A percentile compares a stretch with the other conserved stretches of the same genome.
Evolutionary conservation across 768 basidiomycete species (phyloP).

Genomic region (Strobilomyces dryophilus): DNA sequence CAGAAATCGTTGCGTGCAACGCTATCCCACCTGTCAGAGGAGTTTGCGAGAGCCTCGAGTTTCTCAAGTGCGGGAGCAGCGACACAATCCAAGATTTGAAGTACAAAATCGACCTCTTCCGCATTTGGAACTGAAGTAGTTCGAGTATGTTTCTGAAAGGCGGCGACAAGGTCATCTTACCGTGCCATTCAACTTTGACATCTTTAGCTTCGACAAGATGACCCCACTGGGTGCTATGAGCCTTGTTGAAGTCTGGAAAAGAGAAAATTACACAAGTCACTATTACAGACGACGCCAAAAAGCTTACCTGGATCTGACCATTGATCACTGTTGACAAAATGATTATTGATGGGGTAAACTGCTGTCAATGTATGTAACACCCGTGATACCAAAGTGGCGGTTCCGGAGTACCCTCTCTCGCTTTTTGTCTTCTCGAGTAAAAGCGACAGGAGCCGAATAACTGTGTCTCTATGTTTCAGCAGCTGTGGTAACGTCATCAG

Average conservation of each 20-base stretch:
- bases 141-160: constrained; percentile 11
- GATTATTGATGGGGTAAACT: constrained; percentile 71
- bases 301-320: constrained; percentile 72
- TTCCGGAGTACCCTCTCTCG: constrained; percentile 83
- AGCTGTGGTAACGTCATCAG: constrained; percentile 41
- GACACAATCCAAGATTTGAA: constrained; percentile 74
- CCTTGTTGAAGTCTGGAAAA: constrained; percentile 52
- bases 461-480: constrained; percentile 60
- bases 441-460: constrained; percentile 58
- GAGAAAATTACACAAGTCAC: background rate
- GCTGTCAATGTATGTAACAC: constrained; percentile 71
- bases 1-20: constrained; percentile 79
- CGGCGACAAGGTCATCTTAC: constrained; percentile 31
- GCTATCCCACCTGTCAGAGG: constrained; percentile 56
- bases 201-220: constrained; percentile 72
- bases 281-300: background rate
- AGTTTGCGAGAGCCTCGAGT: constrained; percentile 58
- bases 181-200: constrained; percentile 86
- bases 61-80: constrained; percentile 60
- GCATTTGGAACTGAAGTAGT: constrained; percentile 36
- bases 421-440: constrained; percentile 79
- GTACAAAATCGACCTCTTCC: constrained; percentile 73
- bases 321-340: constrained; percentile 78
- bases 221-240: constrained; percentile 75
- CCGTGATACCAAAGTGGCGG: constrained; percentile 72